phyloP scores from a whole-genome alignment of 1,284 basidiomycete species.

The Irpex sp. region DNA sequence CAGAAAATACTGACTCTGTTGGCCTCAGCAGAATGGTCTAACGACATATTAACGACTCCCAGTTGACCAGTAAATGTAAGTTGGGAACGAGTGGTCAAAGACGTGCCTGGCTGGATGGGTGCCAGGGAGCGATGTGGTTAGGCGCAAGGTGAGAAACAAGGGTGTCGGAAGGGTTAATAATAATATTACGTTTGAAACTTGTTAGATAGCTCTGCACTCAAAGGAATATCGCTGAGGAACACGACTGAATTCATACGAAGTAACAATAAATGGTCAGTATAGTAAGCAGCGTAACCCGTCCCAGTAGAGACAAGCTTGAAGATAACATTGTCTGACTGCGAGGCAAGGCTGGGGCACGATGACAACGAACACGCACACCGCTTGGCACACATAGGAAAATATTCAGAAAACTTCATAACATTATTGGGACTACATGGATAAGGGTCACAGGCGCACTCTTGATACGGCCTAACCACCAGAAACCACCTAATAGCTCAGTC shows the following conservation, averaged over 20 bases:
- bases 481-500: no score
- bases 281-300: not conserved
- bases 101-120: slow-evolving; percentile 1
- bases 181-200: not conserved
- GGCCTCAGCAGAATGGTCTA: slow-evolving; percentile 32
- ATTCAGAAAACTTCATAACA: not conserved
- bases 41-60: slow-evolving; percentile 29
- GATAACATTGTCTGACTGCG: not conserved
- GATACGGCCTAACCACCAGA: no score
- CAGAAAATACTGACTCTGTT: slow-evolving; percentile 36
- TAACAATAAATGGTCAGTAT: not conserved
- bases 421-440: not conserved
- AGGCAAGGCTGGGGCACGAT: not conserved
- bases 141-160: slow-evolving; percentile 11
- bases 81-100: not conserved
- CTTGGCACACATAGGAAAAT: not conserved
- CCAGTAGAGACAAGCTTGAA: not conserved
- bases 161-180: slow-evolving; percentile 4
- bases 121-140: slow-evolving; percentile 8
- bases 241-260: not conserved
- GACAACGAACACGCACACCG: not conserved
- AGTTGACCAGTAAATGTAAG: not conserved
- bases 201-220: not conserved
- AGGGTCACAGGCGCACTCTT: no score
- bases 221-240: not conserved